These are phyloP conservation scores for Pseudogymnoascus sp. DNA, from an alignment of 2,329 filamentous ascomycete genomes.

Conservation along the genomic window DNA sequence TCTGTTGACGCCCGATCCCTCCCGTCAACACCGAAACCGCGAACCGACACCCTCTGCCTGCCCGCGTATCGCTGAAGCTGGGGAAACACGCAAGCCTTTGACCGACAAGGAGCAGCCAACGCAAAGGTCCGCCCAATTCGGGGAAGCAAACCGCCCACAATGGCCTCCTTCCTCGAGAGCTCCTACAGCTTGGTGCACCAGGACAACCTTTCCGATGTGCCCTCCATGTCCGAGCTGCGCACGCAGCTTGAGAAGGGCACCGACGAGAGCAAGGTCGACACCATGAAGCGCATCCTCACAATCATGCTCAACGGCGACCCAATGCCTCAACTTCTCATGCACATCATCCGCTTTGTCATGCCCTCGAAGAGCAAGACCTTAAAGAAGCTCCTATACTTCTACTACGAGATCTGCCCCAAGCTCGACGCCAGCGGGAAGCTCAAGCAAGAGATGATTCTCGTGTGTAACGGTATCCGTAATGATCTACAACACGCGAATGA, in stretches of 20 bases:
- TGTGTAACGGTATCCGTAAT: slow-evolving; percentile 97
- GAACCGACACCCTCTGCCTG: slow-evolving; percentile 12
- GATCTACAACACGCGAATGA: slow-evolving; percentile 97
- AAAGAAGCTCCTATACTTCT: slow-evolving; percentile 98
- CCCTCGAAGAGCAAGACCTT: slow-evolving; percentile 91
- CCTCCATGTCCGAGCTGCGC: slow-evolving; percentile 82
- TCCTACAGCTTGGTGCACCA: slow-evolving; percentile 95
- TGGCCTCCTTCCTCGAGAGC: slow-evolving; percentile 91
- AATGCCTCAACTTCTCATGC: slow-evolving; percentile 93
- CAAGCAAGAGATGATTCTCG: slow-evolving; percentile 99
- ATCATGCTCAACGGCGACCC: slow-evolving; percentile 98
- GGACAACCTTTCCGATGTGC: slow-evolving; percentile 93
- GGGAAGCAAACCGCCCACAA: slow-evolving; percentile 41
- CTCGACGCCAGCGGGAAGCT: slow-evolving; percentile 85
- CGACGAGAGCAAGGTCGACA: slow-evolving; percentile 87
- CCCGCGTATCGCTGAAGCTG: neutral
- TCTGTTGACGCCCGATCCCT: slow-evolving; percentile 6
- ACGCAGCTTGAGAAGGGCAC: slow-evolving; percentile 89
- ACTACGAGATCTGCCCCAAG: slow-evolving; percentile 98
- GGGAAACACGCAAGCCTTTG: slow-evolving; percentile 1
- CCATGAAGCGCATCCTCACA: slow-evolving; percentile 91
- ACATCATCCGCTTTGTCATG: slow-evolving; percentile 99
- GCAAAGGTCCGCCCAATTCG: slow-evolving; percentile 16
- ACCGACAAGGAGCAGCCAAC: slow-evolving; percentile 9
- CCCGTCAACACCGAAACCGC: neutral